These are phyloP conservation scores for Blastocladiella britannica DNA, from an alignment of 192 early-diverging fungal genomes.

Conservation along the genomic window DNA sequence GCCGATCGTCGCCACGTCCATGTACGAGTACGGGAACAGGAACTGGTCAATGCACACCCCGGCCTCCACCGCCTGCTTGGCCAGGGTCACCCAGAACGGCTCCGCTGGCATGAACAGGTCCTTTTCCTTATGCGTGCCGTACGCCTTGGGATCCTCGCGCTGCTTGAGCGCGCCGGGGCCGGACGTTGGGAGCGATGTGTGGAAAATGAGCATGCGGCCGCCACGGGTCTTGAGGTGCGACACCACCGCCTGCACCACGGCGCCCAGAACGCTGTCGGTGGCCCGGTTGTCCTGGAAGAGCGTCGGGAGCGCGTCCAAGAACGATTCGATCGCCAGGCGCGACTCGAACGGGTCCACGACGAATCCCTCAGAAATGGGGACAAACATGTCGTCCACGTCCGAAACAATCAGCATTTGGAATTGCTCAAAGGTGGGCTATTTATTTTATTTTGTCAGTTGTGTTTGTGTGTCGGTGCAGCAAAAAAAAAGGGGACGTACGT, in stretches of 20 bases:
- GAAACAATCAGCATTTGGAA: constrained; percentile 87
- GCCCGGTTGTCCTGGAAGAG: constrained; percentile 63
- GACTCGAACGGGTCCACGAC: constrained; percentile 70
- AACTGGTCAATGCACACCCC: constrained; percentile 79
- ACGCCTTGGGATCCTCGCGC: constrained; percentile 73
- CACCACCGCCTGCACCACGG: constrained; percentile 45
- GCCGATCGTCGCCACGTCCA: constrained; percentile 75
- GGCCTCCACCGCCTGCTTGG: constrained; percentile 49
- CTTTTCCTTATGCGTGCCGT: constrained; percentile 82
- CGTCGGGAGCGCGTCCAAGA: constrained; percentile 59
- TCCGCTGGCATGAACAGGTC: constrained; percentile 69
- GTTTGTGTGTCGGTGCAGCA: constrained; percentile 2
- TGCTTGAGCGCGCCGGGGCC: constrained; percentile 74
- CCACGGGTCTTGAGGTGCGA: constrained; percentile 28
- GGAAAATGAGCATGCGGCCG: constrained; percentile 78
- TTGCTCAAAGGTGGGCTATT: constrained; percentile 54
- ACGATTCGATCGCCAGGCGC: constrained; percentile 45
- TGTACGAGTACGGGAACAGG: constrained; percentile 69
- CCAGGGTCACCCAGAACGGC: constrained; percentile 65
- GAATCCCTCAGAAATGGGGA: constrained; percentile 77
- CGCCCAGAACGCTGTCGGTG: constrained; percentile 55
- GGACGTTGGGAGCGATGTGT: constrained; percentile 60
- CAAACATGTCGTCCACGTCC: constrained; percentile 81
- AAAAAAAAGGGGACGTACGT: constrained; percentile 17
- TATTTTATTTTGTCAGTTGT: not conserved